Conservation (phyloP, 163 green algal species). For the Trebouxiophyceae sp. region DNA sequence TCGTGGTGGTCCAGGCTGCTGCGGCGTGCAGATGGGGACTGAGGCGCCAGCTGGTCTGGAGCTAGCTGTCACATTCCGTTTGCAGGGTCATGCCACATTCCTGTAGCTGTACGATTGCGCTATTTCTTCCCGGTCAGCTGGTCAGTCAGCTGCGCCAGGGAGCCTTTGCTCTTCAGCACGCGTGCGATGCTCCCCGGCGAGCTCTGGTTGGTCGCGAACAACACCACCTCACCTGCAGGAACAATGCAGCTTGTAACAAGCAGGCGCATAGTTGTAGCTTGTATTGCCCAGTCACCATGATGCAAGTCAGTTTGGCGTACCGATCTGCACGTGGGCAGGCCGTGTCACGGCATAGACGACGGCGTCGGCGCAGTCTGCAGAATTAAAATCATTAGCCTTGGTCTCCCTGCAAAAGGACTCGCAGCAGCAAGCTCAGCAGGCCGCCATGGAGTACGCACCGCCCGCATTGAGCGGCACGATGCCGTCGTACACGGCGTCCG, state of each 20-base stretch:
- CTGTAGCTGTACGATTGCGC: too few relatives aligned
- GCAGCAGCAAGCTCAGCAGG: not conserved
- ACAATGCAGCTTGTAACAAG: not conserved
- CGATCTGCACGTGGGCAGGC: conserved; percentile 52
- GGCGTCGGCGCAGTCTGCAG: conserved; percentile 46
- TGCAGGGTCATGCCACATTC: too few relatives aligned
- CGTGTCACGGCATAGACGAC: conserved; percentile 13
- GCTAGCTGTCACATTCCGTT: too few relatives aligned
- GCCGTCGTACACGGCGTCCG: conserved; percentile 68
- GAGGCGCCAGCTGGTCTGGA: too few relatives aligned
- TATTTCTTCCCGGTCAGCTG: too few relatives aligned
- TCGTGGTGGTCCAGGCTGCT: too few relatives aligned
- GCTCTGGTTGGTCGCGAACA: conserved; percentile 38
- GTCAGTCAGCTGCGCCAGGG: not conserved
- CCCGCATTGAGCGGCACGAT: conserved; percentile 52
- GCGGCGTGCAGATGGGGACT: too few relatives aligned
- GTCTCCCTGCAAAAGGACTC: not conserved
- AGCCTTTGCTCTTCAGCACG: conserved; percentile 9
- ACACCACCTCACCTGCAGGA: conserved; percentile 32
- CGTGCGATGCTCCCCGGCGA: conserved; percentile 32
- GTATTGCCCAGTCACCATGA: not conserved
- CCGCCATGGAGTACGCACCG: conserved; percentile 30
- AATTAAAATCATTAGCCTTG: conserved; percentile 5
- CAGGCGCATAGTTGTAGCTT: too few relatives aligned
- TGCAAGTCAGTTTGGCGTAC: conserved; percentile 1